Evolutionary conservation across 1,284 basidiomycete genomes (phyloP).

Genomic region (Ganoderma multipileum): DNA sequence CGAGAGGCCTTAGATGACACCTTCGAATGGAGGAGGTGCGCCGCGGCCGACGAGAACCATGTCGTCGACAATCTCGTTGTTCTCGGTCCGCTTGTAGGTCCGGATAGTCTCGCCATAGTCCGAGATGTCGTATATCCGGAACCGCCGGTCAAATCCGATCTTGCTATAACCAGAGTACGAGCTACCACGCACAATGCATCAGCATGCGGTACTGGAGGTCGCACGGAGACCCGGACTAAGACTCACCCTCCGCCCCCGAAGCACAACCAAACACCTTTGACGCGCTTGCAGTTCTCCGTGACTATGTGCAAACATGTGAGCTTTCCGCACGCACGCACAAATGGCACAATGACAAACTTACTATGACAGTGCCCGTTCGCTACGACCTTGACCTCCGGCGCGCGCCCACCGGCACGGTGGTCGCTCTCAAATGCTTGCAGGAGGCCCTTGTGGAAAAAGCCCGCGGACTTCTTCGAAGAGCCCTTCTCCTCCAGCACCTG

Average conservation of each 20-base stretch:
- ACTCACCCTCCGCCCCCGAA: constrained; percentile 90
- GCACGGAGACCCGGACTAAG: neutral
- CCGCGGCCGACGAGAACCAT: constrained; percentile 62
- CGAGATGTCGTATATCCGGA: constrained; percentile 85
- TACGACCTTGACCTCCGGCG: constrained; percentile 81
- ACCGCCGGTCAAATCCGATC: constrained; percentile 87
- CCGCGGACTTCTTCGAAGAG: constrained; percentile 73
- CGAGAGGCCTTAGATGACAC: constrained; percentile 5
- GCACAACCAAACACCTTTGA: constrained; percentile 90
- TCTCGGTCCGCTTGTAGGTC: constrained; percentile 89
- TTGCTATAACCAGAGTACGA: constrained; percentile 89
- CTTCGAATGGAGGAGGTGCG: constrained; percentile 35
- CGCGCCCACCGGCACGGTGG: constrained; percentile 54
- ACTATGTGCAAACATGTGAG: constrained; percentile 47
- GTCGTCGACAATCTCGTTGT: constrained; percentile 73
- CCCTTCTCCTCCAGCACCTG: constrained; percentile 66
- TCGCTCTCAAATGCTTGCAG: constrained; percentile 71
- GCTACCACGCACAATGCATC: constrained; percentile 42
- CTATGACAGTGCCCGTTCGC: constrained; percentile 90
- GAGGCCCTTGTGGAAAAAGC: constrained; percentile 84
- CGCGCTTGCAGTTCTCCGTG: constrained; percentile 87
- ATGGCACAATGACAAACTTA: constrained; percentile 45
- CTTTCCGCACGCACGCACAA: neutral
- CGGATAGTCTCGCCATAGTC: constrained; percentile 89
- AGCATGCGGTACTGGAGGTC: neutral